Conservation (phyloP, 176 grass and related monocot species). For the Hsuehochloa calcarea region DNA sequence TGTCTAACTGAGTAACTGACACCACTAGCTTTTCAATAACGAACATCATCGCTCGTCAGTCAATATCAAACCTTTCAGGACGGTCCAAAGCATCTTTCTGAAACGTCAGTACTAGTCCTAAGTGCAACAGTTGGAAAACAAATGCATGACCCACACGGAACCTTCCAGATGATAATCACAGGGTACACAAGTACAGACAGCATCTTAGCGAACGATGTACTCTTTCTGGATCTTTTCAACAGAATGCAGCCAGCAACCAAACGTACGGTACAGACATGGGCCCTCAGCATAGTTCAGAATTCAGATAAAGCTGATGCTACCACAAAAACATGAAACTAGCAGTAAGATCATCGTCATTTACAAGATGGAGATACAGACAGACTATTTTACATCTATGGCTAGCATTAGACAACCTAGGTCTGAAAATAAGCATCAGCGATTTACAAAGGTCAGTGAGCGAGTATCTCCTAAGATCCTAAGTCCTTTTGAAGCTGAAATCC, state of each 20-base stretch:
- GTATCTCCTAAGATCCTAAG: not conserved
- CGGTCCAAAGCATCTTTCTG: not conserved
- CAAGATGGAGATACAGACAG: not conserved
- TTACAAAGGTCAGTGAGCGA: conserved; percentile 38
- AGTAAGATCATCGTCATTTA: conserved; percentile 37
- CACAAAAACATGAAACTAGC: conserved; percentile 19
- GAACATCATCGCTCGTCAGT: not conserved
- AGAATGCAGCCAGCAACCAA: conserved; percentile 31
- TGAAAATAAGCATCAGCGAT: conserved; percentile 4
- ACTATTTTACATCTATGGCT: conserved; percentile 36
- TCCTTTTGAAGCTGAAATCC: conserved; percentile 24
- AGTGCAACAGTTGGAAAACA: not conserved
- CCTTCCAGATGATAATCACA: not conserved
- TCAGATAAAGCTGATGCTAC: not conserved
- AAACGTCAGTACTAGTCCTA: not conserved
- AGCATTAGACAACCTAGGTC: conserved; percentile 34
- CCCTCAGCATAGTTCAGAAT: not conserved
- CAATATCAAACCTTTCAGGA: not conserved
- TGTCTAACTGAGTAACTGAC: not conserved
- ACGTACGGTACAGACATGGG: not conserved
- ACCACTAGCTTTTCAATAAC: not conserved
- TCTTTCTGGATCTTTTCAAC: not conserved
- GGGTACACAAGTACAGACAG: not conserved
- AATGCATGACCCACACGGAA: not conserved
- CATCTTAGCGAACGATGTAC: not conserved